phyloP scores from a whole-genome alignment of 2,329 filamentous ascomycete species.

The Cordyceps fumosorosea region DNA sequence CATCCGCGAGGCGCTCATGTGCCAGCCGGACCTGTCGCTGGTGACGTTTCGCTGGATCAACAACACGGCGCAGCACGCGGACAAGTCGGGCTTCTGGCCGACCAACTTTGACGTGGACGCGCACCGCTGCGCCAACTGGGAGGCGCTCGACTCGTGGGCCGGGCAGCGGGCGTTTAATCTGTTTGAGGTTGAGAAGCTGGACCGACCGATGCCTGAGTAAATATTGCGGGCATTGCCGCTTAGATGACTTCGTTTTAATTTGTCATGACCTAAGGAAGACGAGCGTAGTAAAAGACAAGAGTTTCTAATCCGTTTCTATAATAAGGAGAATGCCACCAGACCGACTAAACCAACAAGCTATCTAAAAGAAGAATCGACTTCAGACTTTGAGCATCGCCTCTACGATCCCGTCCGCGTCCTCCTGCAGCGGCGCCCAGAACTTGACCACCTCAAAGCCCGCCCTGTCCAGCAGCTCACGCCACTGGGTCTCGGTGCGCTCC shows the following conservation, averaged over 20 bases:
- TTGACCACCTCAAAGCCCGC: slow-evolving; percentile 15
- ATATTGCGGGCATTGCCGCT: neutral
- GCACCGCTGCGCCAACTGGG: slow-evolving; percentile 5
- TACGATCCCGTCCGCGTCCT: slow-evolving; percentile 2
- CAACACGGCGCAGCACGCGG: slow-evolving; percentile 6
- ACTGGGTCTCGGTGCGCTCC: slow-evolving; percentile 18
- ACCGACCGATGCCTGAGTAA: neutral
- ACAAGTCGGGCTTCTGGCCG: neutral
- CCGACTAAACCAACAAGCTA: neutral
- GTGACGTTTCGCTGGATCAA: slow-evolving; percentile 10
- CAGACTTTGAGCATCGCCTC: neutral
- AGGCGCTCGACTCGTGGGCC: slow-evolving; percentile 3
- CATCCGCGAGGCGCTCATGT: slow-evolving; percentile 8
- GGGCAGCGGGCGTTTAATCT: neutral
- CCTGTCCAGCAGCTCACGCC: slow-evolving; percentile 16
- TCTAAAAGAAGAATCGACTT: neutral
- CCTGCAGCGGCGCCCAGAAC: neutral
- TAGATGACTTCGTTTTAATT: too few species aligned
- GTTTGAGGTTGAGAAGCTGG: slow-evolving; percentile 2
- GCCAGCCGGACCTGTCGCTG: slow-evolving; percentile 5
- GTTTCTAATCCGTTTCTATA: too few species aligned
- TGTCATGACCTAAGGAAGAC: too few species aligned
- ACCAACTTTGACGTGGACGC: neutral
- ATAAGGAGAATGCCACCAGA: neutral
- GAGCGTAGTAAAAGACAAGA: neutral